Base-by-base conservation (phyloP, 257 asterid species). In the Thymus quinquecostatus region DNA sequence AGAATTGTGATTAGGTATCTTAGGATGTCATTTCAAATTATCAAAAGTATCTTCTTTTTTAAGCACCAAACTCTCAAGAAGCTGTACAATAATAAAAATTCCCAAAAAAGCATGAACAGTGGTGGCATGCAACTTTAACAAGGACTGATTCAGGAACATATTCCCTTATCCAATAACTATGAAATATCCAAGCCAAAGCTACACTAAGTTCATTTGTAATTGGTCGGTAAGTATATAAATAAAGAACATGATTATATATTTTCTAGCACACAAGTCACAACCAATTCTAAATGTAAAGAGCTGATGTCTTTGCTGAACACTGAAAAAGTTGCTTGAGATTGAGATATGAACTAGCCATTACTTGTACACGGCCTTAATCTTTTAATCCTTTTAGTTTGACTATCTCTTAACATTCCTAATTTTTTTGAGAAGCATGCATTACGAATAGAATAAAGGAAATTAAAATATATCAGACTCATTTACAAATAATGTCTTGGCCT, bases 251-350 rank as follows among this genome's bases (percentile, higher is more conserved):
- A 14, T 29, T 21, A 28, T 28, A 45, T 28, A 14, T 56, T 63
- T 11, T 44, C 14, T 9, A 44, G 60, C 28, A 66, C 10, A 66
- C 5, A 14, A 65, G 13, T 45, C 10, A 66, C 5, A 14, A 65
- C 13, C 55, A 43, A 43, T 48, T 41, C 28, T 28, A 27, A 10
- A 36, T 12, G 10, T 29, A 47, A 36, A 36, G 40, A 55, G 36
- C 21, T 69, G 74, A 57, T 56, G 14, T 64, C 49, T 41, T 36
- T 36, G 50, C 49, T 67, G 61, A 21, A 54, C 36, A 54, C 10
- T 11, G 60, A 57, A 38, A 70, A 38, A 70, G 58, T 64, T 70
- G 51, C 44, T 44, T 56, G 30, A 50, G 73, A 38, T 61, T 43
- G 49, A 55, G 21, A 21, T 21, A 21, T 21, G 21, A 21, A 21